phyloP scores from a whole-genome alignment of 176 grass and related monocot genomes.

The Rhipidocladum racemiflorum region DNA sequence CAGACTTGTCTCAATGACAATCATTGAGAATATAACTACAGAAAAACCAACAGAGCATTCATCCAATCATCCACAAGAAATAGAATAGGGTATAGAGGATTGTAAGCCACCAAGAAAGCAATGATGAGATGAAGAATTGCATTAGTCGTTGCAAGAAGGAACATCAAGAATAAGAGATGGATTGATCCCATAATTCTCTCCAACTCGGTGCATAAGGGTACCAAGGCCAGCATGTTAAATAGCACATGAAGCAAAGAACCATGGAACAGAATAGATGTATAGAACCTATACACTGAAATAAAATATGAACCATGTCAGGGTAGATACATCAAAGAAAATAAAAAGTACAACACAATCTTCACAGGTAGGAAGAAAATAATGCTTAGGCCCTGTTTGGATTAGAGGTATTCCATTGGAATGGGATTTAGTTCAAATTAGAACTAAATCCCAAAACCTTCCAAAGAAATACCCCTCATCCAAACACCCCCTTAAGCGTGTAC shows the following conservation, averaged over 20 bases:
- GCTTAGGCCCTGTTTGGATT: too few species aligned
- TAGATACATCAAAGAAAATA: slow-evolving; percentile 17
- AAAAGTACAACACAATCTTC: neutral
- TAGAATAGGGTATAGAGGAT: slow-evolving; percentile 50
- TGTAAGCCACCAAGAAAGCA: slow-evolving; percentile 69
- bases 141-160: slow-evolving; percentile 89
- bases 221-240: slow-evolving; percentile 96
- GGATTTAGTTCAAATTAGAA: too few species aligned
- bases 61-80: slow-evolving; percentile 60
- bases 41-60: slow-evolving; percentile 97
- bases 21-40: slow-evolving; percentile 96
- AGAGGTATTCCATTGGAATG: too few species aligned
- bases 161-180: slow-evolving; percentile 79
- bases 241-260: slow-evolving; percentile 84
- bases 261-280: slow-evolving; percentile 87
- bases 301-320: slow-evolving; percentile 30
- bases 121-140: slow-evolving; percentile 82
- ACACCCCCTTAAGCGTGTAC: neutral
- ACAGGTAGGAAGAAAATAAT: neutral
- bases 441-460: too few species aligned
- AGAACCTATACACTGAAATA: slow-evolving; percentile 87
- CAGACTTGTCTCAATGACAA: slow-evolving; percentile 93
- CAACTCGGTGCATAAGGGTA: slow-evolving; percentile 78
- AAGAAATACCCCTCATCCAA: too few species aligned
- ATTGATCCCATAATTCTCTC: slow-evolving; percentile 99